Evolutionary conservation across 352 stramenopile species (phyloP).

Genomic region (Pythium folliculosum): DNA sequence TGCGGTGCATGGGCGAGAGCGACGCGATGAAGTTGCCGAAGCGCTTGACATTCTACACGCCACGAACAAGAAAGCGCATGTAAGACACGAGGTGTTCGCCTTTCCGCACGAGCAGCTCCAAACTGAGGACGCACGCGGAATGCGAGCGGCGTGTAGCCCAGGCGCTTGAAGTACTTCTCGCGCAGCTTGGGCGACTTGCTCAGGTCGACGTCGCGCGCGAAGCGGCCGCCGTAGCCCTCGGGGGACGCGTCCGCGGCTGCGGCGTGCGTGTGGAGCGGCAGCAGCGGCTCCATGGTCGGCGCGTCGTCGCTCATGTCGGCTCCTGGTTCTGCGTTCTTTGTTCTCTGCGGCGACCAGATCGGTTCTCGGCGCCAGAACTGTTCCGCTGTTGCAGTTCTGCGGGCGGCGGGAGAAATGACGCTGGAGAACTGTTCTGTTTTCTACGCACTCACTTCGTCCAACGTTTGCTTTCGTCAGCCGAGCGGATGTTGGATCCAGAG

Average conservation of each 20-base stretch:
- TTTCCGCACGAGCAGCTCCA: neutral
- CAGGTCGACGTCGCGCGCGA: conserved; percentile 14
- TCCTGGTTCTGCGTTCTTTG: neutral
- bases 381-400: conserved; percentile 17
- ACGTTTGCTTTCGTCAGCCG: conserved; percentile 14
- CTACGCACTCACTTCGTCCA: conserved; percentile 11
- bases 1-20: conserved; percentile 61
- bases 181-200: conserved; percentile 48
- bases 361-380: conserved; percentile 4
- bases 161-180: conserved; percentile 71
- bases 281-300: conserved; percentile 44
- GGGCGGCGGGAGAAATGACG: neutral
- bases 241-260: conserved; percentile 14
- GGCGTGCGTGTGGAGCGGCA: conserved; percentile 44
- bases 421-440: conserved; percentile 11
- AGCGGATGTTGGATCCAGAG: neutral
- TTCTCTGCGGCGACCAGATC: neutral
- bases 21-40: conserved; percentile 75
- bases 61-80: neutral
- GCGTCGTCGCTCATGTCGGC: conserved; percentile 5
- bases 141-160: conserved; percentile 80
- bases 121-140: conserved; percentile 54
- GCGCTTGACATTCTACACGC: conserved; percentile 58
- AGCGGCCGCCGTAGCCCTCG: conserved; percentile 26
- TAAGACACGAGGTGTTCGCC: neutral